phyloP scores from a whole-genome alignment of 1,284 basidiomycete species.

The Gomphus bonarii region DNA sequence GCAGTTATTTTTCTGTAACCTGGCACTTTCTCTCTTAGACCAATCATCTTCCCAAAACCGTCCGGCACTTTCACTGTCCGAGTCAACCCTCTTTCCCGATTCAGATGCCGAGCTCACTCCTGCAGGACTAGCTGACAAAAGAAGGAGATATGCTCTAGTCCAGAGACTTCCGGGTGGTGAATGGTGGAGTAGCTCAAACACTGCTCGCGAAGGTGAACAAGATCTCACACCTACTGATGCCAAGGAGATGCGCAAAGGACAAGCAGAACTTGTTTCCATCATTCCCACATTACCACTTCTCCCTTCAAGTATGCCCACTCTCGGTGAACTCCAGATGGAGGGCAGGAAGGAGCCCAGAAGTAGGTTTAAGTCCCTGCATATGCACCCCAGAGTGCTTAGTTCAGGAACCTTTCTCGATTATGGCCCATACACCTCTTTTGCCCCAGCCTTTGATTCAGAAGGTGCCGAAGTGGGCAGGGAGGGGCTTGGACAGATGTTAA shows the following conservation, averaged over 20 bases:
- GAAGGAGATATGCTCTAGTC: constrained; percentile 59
- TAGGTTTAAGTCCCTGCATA: constrained; percentile 26
- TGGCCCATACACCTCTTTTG: constrained; percentile 62
- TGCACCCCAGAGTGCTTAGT: constrained; percentile 36
- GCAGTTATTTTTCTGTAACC: constrained; percentile 62
- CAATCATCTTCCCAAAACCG: constrained; percentile 47
- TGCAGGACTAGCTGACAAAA: constrained; percentile 15
- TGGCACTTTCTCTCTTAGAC: constrained; percentile 59
- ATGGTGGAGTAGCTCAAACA: constrained; percentile 66
- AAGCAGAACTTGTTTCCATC: constrained; percentile 65
- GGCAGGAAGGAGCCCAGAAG: constrained; percentile 8
- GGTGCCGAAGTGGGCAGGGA: constrained; percentile 52
- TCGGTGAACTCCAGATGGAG: constrained; percentile 20
- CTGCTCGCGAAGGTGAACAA: constrained; percentile 31
- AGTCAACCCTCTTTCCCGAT: constrained; percentile 19
- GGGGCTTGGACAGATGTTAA: constrained; percentile 48
- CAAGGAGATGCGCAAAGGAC: constrained; percentile 43
- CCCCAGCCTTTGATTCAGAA: constrained; percentile 65
- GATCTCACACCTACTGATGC: constrained; percentile 18
- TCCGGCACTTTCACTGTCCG: constrained; percentile 33
- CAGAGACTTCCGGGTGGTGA: constrained; percentile 65
- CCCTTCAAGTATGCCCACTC: constrained; percentile 23
- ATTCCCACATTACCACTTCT: constrained; percentile 45
- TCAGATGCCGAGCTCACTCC: constrained; percentile 19
- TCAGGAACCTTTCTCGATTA: constrained; percentile 67